Percentiles rank a stretch among this genome's conserved stretches.
Evolutionary conservation across 352 stramenopile species (phyloP).

Genomic region (Pythium brachiatum): DNA sequence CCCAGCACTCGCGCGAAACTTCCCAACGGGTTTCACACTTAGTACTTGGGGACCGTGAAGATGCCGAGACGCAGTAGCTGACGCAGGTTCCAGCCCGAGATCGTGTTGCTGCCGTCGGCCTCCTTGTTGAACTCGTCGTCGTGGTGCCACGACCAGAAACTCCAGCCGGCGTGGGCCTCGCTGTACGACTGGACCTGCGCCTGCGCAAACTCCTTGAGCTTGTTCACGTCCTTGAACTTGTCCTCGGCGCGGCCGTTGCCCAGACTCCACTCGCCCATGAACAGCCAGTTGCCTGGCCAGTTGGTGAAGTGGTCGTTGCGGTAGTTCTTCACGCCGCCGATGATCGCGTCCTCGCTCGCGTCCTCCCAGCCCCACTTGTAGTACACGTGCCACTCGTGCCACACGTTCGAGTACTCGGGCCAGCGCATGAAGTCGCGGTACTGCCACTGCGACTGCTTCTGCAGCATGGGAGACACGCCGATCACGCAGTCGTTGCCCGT

Average conservation of each 20-base stretch:
- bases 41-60: background rate
- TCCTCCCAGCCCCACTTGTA: conserved; percentile 30
- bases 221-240: conserved; percentile 24
- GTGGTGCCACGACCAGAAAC: conserved; percentile 53
- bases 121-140: conserved; percentile 7
- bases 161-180: conserved; percentile 30
- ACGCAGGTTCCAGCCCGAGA: background rate
- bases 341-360: conserved; percentile 15
- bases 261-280: conserved; percentile 59
- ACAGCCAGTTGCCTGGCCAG: conserved; percentile 32
- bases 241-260: background rate
- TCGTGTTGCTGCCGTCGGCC: background rate
- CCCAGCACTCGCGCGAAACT: no score
- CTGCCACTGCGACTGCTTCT: conserved; percentile 9
- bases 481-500: conserved; percentile 30
- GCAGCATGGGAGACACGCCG: conserved; percentile 11
- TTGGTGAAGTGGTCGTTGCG: conserved; percentile 10
- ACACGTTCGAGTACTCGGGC: conserved; percentile 23
- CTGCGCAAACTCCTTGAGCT: conserved; percentile 28
- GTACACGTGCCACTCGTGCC: conserved; percentile 34
- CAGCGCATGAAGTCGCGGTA: conserved; percentile 25
- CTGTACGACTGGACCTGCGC: conserved; percentile 30
- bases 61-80: background rate
- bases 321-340: conserved; percentile 13
- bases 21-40: background rate